A percentile compares a stretch with the other conserved stretches of the same genome.
These are phyloP conservation scores for Phytomonas sp. DNA, from an alignment of 208 protist species.

Conservation along the genomic window DNA sequence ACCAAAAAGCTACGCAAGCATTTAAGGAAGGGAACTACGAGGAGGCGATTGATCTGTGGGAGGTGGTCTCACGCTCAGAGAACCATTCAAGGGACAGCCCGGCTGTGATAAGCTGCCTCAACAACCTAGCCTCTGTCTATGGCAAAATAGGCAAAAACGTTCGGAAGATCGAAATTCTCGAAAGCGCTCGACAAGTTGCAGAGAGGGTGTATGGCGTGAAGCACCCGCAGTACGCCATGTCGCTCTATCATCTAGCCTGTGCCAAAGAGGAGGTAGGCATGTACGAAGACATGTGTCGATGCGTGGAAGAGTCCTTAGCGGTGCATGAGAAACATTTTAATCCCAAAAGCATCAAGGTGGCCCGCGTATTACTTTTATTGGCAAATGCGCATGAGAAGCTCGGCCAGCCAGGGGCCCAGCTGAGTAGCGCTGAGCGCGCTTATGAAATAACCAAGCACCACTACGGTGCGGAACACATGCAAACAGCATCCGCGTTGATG, in stretches of 20 bases:
- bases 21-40: slow-evolving; percentile 57
- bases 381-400: slow-evolving; percentile 61
- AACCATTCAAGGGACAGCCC: slow-evolving; percentile 42
- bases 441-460: slow-evolving; percentile 68
- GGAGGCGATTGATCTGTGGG: slow-evolving; percentile 61
- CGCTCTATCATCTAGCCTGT: slow-evolving; percentile 79
- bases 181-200: slow-evolving; percentile 54
- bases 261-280: slow-evolving; percentile 70
- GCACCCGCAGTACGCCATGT: slow-evolving; percentile 85
- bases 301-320: slow-evolving; percentile 48
- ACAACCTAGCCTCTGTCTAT: slow-evolving; percentile 86
- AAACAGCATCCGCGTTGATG: slow-evolving; percentile 69
- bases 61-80: slow-evolving; percentile 35
- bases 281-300: slow-evolving; percentile 63
- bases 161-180: slow-evolving; percentile 69
- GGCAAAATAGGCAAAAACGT: slow-evolving; percentile 66
- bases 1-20: slow-evolving; percentile 40
- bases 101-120: slow-evolving; percentile 71
- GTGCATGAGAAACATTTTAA: slow-evolving; percentile 69
- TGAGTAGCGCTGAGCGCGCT: slow-evolving; percentile 49
- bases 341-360: slow-evolving; percentile 65
- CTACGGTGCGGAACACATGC: slow-evolving; percentile 67
- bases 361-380: slow-evolving; percentile 67
- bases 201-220: slow-evolving; percentile 47
- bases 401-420: slow-evolving; percentile 46